These are phyloP conservation scores for Sphaerulina vaccinii DNA, from an alignment of 2,329 filamentous ascomycete species.

Conservation along the genomic window DNA sequence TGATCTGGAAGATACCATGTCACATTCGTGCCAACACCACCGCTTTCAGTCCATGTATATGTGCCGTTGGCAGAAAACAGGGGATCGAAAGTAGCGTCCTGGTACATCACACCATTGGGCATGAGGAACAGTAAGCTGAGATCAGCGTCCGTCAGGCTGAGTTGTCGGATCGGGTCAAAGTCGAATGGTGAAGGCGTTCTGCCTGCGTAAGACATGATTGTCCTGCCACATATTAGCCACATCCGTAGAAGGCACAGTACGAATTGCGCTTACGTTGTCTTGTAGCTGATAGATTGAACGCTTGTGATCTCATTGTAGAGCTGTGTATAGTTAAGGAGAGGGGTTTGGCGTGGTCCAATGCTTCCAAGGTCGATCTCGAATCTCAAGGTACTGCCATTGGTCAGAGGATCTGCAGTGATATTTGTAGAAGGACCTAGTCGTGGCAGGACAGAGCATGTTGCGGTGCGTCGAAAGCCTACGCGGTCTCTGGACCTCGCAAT, in stretches of 20 bases:
- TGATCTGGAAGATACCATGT: conserved; percentile 1
- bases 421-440: not conserved
- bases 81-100: conserved; percentile 2
- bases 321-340: not conserved
- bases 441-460: conserved; percentile 1
- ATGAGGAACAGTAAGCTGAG: conserved; percentile 1
- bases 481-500: conserved; percentile 6
- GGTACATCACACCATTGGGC: conserved; percentile 1
- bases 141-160: conserved; percentile 2
- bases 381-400: not conserved
- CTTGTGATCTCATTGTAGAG: not conserved
- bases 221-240: too few species aligned
- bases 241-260: too few species aligned
- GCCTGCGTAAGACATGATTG: too few species aligned
- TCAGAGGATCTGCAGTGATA: not conserved
- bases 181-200: not conserved
- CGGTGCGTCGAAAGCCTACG: conserved; percentile 4
- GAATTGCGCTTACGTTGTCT: not conserved
- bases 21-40: too few species aligned
- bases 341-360: not conserved
- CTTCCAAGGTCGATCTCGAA: not conserved
- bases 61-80: conserved; percentile 1
- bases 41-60: not conserved
- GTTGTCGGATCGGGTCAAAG: not conserved
- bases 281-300: not conserved